A percentile compares a stretch with the other conserved stretches of the same genome.
phyloP scores from a whole-genome alignment of 2,329 filamentous ascomycete genomes.

The Colletotrichum spaethianum region DNA sequence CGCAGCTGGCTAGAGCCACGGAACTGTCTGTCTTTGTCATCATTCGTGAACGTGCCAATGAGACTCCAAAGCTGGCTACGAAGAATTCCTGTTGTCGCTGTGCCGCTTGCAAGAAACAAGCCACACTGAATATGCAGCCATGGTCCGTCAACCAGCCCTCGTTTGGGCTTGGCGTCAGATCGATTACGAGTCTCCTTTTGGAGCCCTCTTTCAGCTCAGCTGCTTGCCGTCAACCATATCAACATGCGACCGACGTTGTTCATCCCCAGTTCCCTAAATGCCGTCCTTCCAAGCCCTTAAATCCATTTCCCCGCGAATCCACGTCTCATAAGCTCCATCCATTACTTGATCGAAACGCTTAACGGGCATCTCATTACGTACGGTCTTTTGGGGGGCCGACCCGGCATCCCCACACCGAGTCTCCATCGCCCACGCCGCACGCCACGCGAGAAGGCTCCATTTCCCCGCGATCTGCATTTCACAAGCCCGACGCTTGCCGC shows the following conservation, averaged over 20 bases:
- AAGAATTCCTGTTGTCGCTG: not conserved
- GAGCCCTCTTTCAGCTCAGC: not conserved
- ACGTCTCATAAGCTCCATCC: slow-evolving; percentile 33
- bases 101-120: not conserved
- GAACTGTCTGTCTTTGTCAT: not conserved
- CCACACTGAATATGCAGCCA: not conserved
- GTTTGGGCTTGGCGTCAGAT: not conserved
- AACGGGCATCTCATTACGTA: slow-evolving; percentile 32
- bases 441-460: not conserved
- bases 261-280: not conserved
- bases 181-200: slow-evolving; percentile 7
- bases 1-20: not conserved
- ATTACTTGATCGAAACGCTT: slow-evolving; percentile 38
- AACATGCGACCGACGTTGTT: slow-evolving; percentile 7
- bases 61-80: not conserved
- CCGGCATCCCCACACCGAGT: slow-evolving; percentile 6
- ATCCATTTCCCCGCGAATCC: slow-evolving; percentile 38
- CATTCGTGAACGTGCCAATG: slow-evolving; percentile 14
- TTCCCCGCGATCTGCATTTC: slow-evolving; percentile 13
- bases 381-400: not conserved
- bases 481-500: slow-evolving; percentile 28
- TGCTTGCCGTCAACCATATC: not conserved
- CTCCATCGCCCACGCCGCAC: slow-evolving; percentile 17
- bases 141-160: not conserved
- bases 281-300: slow-evolving; percentile 7